Conservation (phyloP, 768 basidiomycete genomes). For the Suillus subluteus region DNA sequence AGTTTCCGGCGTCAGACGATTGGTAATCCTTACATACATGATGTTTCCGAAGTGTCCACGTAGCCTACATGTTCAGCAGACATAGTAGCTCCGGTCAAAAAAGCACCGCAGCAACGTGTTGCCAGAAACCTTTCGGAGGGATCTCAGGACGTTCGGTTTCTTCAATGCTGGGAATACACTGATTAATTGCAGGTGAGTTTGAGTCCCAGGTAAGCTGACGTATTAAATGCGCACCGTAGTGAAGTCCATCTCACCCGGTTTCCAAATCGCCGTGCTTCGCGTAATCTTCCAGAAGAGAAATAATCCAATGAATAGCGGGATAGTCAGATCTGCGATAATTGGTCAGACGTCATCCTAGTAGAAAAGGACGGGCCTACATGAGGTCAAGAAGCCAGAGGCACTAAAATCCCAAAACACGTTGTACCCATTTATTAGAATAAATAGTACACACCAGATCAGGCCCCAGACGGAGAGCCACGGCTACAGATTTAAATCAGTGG, state of each 20-base stretch:
- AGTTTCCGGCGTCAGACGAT: too few species aligned
- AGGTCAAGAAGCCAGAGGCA: constrained; percentile 51
- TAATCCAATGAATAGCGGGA: constrained; percentile 24
- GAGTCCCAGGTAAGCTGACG: not conserved
- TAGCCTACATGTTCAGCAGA: not conserved
- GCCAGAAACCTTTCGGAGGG: constrained; percentile 51
- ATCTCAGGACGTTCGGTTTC: constrained; percentile 63
- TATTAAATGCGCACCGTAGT: constrained; percentile 49
- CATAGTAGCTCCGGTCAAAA: constrained; percentile 42
- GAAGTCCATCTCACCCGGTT: constrained; percentile 69
- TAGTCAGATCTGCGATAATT: constrained; percentile 35
- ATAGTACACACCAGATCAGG: constrained; percentile 59
- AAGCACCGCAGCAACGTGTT: constrained; percentile 52
- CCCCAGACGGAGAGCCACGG: constrained; percentile 76
- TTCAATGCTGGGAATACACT: constrained; percentile 62
- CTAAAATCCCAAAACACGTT: constrained; percentile 66
- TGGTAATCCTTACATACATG: not conserved
- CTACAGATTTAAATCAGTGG: constrained; percentile 7
- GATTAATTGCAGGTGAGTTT: not conserved
- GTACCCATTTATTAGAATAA: constrained; percentile 61
- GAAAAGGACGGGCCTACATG: constrained; percentile 37
- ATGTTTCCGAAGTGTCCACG: not conserved
- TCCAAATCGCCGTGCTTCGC: constrained; percentile 43
- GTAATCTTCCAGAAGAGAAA: constrained; percentile 27
- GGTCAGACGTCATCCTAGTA: constrained; percentile 8